phyloP scores from a whole-genome alignment of 2,329 filamentous ascomycete species.

The Peltaster fructicola region DNA sequence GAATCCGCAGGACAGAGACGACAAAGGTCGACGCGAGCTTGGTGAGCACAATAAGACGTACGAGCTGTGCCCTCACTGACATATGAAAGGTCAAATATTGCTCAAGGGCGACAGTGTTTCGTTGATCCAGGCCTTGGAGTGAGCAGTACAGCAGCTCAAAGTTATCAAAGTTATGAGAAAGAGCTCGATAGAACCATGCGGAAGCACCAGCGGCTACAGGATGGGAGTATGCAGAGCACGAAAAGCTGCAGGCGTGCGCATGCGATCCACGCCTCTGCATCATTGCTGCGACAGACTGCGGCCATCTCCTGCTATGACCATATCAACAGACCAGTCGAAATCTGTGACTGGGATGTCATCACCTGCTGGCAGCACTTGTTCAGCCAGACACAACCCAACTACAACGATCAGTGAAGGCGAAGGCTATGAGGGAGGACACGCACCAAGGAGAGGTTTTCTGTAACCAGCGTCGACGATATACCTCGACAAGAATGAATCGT shows the following conservation, averaged over 20 bases:
- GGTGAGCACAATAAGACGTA: constrained; percentile 36
- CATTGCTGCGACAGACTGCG: too few species aligned
- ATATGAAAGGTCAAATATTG: constrained; percentile 53
- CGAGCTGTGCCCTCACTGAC: constrained; percentile 6
- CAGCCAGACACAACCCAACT: constrained; percentile 68
- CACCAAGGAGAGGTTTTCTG: constrained; percentile 42
- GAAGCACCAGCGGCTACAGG: too few species aligned
- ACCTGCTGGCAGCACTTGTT: constrained; percentile 57
- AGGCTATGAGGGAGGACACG: constrained; percentile 12
- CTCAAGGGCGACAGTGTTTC: constrained; percentile 81
- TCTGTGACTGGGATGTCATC: constrained; percentile 55
- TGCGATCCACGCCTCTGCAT: too few species aligned
- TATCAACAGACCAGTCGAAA: constrained; percentile 66
- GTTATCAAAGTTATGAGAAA: too few species aligned
- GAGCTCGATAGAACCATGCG: too few species aligned
- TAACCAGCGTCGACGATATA: constrained; percentile 33
- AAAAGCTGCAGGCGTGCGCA: too few species aligned
- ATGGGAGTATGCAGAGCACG: too few species aligned
- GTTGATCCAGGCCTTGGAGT: constrained; percentile 40
- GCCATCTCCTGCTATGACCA: constrained; percentile 23
- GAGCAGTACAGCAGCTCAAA: too few species aligned
- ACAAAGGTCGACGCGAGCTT: constrained; percentile 53
- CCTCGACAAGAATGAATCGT: constrained; percentile 77
- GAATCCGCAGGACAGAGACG: constrained; percentile 58
- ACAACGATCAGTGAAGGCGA: constrained; percentile 2